phyloP scores from a whole-genome alignment of 176 grass and related monocot genomes.

The Musa itinerans region DNA sequence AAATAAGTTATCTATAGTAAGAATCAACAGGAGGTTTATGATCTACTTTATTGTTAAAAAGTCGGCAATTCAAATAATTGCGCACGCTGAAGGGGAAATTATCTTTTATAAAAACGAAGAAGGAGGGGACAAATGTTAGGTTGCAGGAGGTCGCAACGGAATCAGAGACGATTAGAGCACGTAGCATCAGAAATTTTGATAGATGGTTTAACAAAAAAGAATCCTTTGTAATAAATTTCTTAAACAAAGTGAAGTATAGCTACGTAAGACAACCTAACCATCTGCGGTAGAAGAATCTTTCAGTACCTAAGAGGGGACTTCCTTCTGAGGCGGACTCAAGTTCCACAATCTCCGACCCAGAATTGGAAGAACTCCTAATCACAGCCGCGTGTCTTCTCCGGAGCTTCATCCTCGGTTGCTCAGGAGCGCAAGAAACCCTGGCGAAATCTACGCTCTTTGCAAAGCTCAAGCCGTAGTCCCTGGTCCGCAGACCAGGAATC shows the following conservation, averaged over 20 bases:
- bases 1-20: not conserved
- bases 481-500: constrained; percentile 45
- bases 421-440: constrained; percentile 40
- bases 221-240: not conserved
- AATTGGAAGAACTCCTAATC: constrained; percentile 42
- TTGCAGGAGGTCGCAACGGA: not conserved
- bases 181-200: not conserved
- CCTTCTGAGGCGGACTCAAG: constrained; percentile 89
- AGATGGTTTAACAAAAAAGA: not conserved
- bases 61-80: too few relatives aligned
- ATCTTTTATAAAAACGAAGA: not conserved
- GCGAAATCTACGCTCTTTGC: constrained; percentile 78
- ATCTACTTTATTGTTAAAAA: not conserved
- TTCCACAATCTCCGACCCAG: constrained; percentile 81
- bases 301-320: constrained; percentile 83
- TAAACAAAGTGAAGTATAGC: not conserved
- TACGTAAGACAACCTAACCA: constrained; percentile 5
- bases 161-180: not conserved
- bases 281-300: constrained; percentile 7
- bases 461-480: constrained; percentile 45
- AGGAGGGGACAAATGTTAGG: not conserved
- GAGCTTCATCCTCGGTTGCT: constrained; percentile 20
- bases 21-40: not conserved
- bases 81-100: too few relatives aligned
- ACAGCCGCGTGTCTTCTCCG: constrained; percentile 36